These are phyloP conservation scores for Aspergillus proliferans DNA, from an alignment of 2,329 filamentous ascomycete species.

Conservation along the genomic window DNA sequence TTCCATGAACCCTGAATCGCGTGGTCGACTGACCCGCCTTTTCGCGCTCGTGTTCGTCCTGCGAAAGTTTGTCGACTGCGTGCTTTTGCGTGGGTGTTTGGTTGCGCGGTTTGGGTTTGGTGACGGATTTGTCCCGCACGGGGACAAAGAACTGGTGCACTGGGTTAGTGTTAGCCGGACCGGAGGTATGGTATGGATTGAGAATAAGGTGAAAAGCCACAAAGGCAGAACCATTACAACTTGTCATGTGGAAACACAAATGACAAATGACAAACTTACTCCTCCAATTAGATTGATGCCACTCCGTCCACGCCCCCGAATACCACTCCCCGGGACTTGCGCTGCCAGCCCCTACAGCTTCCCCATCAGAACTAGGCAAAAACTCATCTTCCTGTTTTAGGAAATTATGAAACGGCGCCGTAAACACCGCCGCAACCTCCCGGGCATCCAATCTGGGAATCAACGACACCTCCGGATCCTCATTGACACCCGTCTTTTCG, in stretches of 20 bases:
- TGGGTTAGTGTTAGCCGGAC: constrained; percentile 19
- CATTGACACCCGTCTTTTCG: constrained; percentile 34
- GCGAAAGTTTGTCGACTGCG: constrained; percentile 26
- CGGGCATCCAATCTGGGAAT: constrained; percentile 78
- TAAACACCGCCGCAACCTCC: constrained; percentile 92
- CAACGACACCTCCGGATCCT: constrained; percentile 61
- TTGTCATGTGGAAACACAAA: neutral
- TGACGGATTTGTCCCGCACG: constrained; percentile 62
- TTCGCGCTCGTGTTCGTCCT: constrained; percentile 40
- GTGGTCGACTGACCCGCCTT: constrained; percentile 38
- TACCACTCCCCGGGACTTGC: constrained; percentile 65
- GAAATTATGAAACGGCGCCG: constrained; percentile 81
- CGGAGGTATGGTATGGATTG: neutral
- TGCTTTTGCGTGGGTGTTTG: constrained; percentile 37
- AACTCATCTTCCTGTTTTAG: constrained; percentile 55
- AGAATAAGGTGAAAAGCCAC: neutral
- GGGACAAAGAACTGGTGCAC: constrained; percentile 93
- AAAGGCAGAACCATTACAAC: neutral
- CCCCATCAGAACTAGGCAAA: constrained; percentile 2
- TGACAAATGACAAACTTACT: constrained; percentile 31
- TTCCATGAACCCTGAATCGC: constrained; percentile 83
- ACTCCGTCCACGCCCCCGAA: constrained; percentile 71
- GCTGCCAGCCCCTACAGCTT: constrained; percentile 30
- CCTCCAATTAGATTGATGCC: constrained; percentile 70
- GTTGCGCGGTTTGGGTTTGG: constrained; percentile 50